phyloP scores from a whole-genome alignment of 78 protist species.

The Polysphondylium violaceum region DNA sequence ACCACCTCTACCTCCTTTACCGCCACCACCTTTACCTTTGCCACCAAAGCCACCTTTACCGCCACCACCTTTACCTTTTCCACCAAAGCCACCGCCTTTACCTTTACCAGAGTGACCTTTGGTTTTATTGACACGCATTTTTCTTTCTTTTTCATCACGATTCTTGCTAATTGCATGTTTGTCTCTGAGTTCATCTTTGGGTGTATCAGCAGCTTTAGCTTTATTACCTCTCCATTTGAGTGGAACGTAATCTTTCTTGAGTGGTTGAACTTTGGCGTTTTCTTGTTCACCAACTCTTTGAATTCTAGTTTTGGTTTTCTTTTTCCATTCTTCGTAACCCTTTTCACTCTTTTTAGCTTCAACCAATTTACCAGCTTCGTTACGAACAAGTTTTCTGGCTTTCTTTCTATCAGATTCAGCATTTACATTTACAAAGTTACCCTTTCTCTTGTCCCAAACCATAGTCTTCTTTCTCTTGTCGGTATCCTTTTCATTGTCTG shows the following conservation, averaged over 20 bases:
- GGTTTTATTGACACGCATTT: constrained; percentile 60
- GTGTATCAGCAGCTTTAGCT: background rate
- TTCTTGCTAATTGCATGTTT: constrained; percentile 3
- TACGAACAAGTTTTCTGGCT: constrained; percentile 65
- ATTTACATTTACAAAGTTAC: constrained; percentile 77
- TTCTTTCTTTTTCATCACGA: constrained; percentile 49
- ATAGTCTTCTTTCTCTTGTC: constrained; percentile 25
- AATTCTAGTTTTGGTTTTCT: constrained; percentile 62
- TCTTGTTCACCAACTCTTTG: constrained; percentile 73
- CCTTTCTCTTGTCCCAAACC: constrained; percentile 84
- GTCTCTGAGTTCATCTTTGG: constrained; percentile 39
- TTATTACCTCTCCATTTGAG: constrained; percentile 64
- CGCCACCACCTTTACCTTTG: background rate
- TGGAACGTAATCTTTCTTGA: constrained; percentile 32
- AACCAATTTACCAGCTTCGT: constrained; percentile 83
- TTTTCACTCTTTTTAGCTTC: constrained; percentile 41
- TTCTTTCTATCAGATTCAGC: constrained; percentile 33
- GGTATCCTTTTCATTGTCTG: constrained; percentile 39
- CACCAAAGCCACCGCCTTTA: background rate
- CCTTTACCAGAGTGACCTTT: background rate
- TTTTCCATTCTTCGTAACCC: constrained; percentile 82
- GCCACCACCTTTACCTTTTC: background rate
- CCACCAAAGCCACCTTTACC: constrained; percentile 14
- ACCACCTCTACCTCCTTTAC: constrained; percentile 9
- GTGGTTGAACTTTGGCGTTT: constrained; percentile 18